A percentile compares a stretch with the other conserved stretches of the same genome.
Conservation (phyloP, 1,284 basidiomycete genomes). For the Cutaneotrichosporon sp. region DNA sequence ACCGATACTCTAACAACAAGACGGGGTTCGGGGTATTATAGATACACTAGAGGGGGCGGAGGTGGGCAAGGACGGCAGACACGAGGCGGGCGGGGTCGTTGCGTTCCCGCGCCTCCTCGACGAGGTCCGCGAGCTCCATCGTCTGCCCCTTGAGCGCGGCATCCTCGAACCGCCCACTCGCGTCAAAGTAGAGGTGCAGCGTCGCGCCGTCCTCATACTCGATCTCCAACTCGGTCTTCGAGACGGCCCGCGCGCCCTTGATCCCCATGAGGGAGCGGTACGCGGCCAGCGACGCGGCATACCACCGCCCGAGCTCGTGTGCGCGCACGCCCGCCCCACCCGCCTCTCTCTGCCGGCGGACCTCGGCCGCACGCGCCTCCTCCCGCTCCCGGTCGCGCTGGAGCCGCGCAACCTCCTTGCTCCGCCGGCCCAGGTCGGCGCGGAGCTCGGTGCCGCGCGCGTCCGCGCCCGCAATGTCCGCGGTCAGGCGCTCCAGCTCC, state of each 20-base stretch:
- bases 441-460: constrained; percentile 60
- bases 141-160: constrained; percentile 14
- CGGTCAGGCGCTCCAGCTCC: constrained; percentile 71
- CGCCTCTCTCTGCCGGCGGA: constrained; percentile 56
- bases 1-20: constrained; percentile 1
- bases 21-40: not conserved
- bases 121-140: not conserved
- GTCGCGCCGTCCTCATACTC: constrained; percentile 58
- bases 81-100: constrained; percentile 4
- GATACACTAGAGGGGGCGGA: constrained; percentile 1
- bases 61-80: not conserved
- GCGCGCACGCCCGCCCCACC: constrained; percentile 56
- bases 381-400: constrained; percentile 66
- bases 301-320: constrained; percentile 55
- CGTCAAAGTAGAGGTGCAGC: constrained; percentile 41
- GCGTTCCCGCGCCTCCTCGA: constrained; percentile 37
- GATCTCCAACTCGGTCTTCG: constrained; percentile 72
- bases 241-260: constrained; percentile 61
- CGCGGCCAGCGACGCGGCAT: constrained; percentile 64
- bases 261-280: constrained; percentile 67
- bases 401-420: constrained; percentile 63
- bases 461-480: constrained; percentile 58
- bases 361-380: constrained; percentile 65
- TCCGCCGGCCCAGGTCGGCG: constrained; percentile 60
- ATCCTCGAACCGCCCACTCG: constrained; percentile 34